Evolutionary conservation across 805 yeast genomes (phyloP), one percentile per base, ranked within the genome.

Genomic region (Candida pini): DNA sequence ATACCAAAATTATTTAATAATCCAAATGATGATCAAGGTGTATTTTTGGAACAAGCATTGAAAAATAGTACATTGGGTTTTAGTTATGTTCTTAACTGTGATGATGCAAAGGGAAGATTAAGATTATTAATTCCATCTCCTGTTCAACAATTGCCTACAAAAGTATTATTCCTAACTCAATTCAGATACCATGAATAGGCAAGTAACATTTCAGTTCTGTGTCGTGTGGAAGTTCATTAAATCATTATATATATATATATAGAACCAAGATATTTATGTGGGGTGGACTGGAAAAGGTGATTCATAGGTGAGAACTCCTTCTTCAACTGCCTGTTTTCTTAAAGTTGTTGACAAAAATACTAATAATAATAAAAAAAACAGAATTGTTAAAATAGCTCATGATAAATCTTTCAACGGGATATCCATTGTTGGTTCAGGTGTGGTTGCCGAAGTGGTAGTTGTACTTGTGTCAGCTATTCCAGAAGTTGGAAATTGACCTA

Each of bases 71-170:
- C 86, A 0, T 53, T 85, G 44, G 97, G 98, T 0, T 90, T 77
- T 59, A 84, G 81, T 3, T 81, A 85, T 42, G 74, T 78, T 4
- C 60, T 70, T 8, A 45, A 55, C 21, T 51, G 53, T 31, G 95
- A 89, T 50, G 97, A 90, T 43, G 63, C 73, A 12, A 80, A 78
- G 49, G 69, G 73, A 12, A 81, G 74, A 46, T 52, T 85, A 36
- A 80, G 80, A 49, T 67, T 92, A 7, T 64, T 90, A 41, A 66
- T 88, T 41, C 97, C 99, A 0, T 81, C 86, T 5, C 96, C 96
- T 2, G 94, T 95, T 1, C 64, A 51, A 18, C 62, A 80, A 26
- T 63, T 89, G 17, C 98, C 98, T 0, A 69, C 78, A 18, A 75
- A 78, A 43, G 78, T 83, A 2, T 66, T 86, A 49, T 56, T 92